These are phyloP conservation scores for Yamadazyma buinensis DNA, from an alignment of 1,139 yeast genomes.

Conservation along the genomic window DNA sequence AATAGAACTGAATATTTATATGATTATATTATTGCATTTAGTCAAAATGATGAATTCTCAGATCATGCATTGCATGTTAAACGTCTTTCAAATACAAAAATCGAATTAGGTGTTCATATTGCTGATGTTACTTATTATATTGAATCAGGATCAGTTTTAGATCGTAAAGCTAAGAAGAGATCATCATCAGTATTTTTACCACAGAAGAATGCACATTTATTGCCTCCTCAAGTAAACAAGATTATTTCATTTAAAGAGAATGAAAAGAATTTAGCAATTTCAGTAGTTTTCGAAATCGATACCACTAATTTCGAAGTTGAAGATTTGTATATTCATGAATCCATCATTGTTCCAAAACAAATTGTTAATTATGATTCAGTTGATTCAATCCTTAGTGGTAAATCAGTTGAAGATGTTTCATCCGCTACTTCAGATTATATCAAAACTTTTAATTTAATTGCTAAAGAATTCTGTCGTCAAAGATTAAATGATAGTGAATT, in stretches of 20 bases:
- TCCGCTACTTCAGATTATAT: slow-evolving; percentile 67
- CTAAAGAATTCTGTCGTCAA: slow-evolving; percentile 70
- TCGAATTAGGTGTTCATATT: slow-evolving; percentile 77
- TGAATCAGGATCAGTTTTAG: slow-evolving; percentile 70
- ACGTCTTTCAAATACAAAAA: slow-evolving; percentile 51
- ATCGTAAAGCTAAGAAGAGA: slow-evolving; percentile 87
- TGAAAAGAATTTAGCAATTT: slow-evolving; percentile 63
- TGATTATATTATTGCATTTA: slow-evolving; percentile 65
- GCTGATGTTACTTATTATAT: slow-evolving; percentile 74
- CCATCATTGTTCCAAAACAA: slow-evolving; percentile 61
- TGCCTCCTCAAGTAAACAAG: slow-evolving; percentile 64
- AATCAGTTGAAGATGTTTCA: slow-evolving; percentile 31
- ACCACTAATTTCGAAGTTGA: slow-evolving; percentile 69
- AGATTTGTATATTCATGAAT: slow-evolving; percentile 75
- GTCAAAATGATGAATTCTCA: slow-evolving; percentile 55
- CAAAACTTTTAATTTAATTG: slow-evolving; percentile 59
- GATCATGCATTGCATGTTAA: slow-evolving; percentile 83
- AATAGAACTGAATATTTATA: slow-evolving; percentile 56
- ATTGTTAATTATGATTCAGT: slow-evolving; percentile 49
- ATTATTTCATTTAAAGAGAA: slow-evolving; percentile 61
- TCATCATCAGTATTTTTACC: slow-evolving; percentile 88
- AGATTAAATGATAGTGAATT: slow-evolving; percentile 53
- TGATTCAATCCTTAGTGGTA: slow-evolving; percentile 44
- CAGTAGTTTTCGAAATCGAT: slow-evolving; percentile 80
- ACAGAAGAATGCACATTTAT: slow-evolving; percentile 66